Conservation (phyloP, 2,329 filamentous ascomycete species). For the Coniochaeta pulveracea region DNA sequence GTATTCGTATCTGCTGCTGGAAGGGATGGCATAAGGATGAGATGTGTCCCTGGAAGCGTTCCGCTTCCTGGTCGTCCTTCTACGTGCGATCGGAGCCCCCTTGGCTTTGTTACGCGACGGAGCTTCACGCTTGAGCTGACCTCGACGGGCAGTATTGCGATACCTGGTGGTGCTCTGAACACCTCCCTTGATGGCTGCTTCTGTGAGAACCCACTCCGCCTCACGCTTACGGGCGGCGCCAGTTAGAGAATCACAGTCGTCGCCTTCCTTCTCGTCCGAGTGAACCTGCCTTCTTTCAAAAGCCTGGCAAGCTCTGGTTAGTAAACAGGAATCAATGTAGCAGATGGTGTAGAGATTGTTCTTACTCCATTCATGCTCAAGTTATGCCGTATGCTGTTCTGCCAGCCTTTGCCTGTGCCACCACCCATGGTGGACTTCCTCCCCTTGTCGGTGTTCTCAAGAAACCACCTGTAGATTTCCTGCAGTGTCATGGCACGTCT, state of each 20-base stretch:
- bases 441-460: conserved; percentile 67
- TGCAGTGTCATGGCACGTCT: conserved; percentile 65
- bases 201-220: conserved; percentile 66
- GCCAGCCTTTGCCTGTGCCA: conserved; percentile 58
- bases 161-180: conserved; percentile 82
- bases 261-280: neutral
- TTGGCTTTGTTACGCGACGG: too few species aligned
- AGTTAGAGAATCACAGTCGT: neutral
- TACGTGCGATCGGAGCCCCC: too few species aligned
- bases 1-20: too few species aligned
- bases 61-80: too few species aligned
- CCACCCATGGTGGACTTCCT: conserved; percentile 37
- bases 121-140: conserved; percentile 1
- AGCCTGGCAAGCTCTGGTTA: neutral
- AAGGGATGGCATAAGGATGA: too few species aligned
- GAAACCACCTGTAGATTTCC: conserved; percentile 87
- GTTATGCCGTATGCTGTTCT: conserved; percentile 93
- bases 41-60: too few species aligned
- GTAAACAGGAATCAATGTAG: neutral
- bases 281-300: conserved; percentile 1
- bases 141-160: conserved; percentile 31
- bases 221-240: conserved; percentile 40
- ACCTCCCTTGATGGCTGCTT: conserved; percentile 54
- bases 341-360: neutral
- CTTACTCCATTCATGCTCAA: conserved; percentile 85